Evolutionary conservation across 495 filamentous ascomycete species (phyloP).

Genomic region (Parmelia sp.): DNA sequence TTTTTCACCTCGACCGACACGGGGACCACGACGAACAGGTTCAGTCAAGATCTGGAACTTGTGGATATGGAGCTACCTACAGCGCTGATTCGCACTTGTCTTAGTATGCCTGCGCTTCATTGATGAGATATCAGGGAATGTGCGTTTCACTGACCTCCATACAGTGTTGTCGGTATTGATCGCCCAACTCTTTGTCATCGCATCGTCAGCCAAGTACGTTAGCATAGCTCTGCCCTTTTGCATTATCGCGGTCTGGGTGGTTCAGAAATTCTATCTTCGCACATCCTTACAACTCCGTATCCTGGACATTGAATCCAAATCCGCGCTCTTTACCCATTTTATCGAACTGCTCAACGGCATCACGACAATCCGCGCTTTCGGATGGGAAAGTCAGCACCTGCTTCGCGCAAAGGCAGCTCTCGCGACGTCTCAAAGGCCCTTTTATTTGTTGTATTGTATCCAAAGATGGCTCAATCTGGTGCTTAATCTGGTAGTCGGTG

Average conservation of each 20-base stretch:
- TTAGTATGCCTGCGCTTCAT: no score
- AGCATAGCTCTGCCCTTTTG: constrained; percentile 29
- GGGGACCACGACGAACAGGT: constrained; percentile 45
- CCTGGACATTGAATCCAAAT: constrained; percentile 51
- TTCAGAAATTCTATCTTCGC: constrained; percentile 52
- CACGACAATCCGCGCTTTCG: constrained; percentile 40
- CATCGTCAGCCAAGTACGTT: constrained; percentile 29
- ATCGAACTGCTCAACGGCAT: constrained; percentile 38
- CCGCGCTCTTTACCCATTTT: no score
- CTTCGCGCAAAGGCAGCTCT: constrained; percentile 14
- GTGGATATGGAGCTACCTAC: constrained; percentile 51
- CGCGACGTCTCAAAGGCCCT: constrained; percentile 38
- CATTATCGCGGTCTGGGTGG: constrained; percentile 35
- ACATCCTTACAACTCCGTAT: constrained; percentile 53
- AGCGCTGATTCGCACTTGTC: no score
- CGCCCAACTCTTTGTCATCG: constrained; percentile 26
- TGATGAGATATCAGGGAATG: no score
- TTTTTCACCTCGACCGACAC: constrained; percentile 44
- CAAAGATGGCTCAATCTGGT: constrained; percentile 41
- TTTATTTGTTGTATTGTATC: constrained; percentile 41
- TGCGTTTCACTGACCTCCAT: no score
- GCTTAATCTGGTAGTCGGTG: constrained; percentile 37
- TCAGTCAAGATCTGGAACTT: constrained; percentile 55
- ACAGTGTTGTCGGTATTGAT: no score
- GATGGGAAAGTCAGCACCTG: constrained; percentile 28